A percentile compares a stretch with the other conserved stretches of the same genome.
phyloP scores from a whole-genome alignment of 345 rosid species.

The Arabidopsis arenosa region DNA sequence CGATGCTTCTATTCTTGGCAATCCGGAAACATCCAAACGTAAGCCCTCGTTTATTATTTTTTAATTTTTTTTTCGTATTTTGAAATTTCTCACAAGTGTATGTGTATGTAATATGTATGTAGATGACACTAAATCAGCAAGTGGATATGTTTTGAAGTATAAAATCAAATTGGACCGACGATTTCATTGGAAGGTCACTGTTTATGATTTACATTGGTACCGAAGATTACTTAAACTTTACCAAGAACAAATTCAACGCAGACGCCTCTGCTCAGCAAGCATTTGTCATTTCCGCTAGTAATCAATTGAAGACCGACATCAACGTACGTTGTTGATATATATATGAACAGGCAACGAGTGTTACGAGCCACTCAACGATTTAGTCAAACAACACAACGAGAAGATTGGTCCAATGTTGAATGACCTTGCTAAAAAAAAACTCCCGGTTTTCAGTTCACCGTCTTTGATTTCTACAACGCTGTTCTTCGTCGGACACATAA shows the following conservation, averaged over 20 bases:
- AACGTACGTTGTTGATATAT: constrained; percentile 20
- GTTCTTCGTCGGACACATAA: constrained; percentile 6
- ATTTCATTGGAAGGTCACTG: constrained; percentile 17
- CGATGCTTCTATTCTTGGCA: constrained; percentile 31
- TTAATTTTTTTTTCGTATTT: neutral
- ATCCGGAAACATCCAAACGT: constrained; percentile 34
- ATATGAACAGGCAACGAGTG: constrained; percentile 19
- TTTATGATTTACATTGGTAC: constrained; percentile 41
- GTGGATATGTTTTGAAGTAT: constrained; percentile 22
- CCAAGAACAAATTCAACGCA: constrained; percentile 18
- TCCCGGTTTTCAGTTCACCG: constrained; percentile 35
- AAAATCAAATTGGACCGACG: constrained; percentile 31
- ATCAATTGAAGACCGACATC: constrained; percentile 24
- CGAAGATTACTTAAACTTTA: constrained; percentile 39
- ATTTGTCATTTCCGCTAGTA: constrained; percentile 25
- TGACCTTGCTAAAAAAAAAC: constrained; percentile 17
- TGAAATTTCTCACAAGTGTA: neutral
- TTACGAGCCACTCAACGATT: constrained; percentile 19
- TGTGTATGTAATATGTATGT: neutral
- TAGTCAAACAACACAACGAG: constrained; percentile 43
- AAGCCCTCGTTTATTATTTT: neutral
- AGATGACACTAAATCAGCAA: constrained; percentile 37
- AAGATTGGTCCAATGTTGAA: constrained; percentile 26
- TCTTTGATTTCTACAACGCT: constrained; percentile 21
- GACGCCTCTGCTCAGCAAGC: constrained; percentile 33